phyloP scores from a whole-genome alignment of 371 early-diverging fungal genomes.

The Encephalitozoon cuniculi region DNA sequence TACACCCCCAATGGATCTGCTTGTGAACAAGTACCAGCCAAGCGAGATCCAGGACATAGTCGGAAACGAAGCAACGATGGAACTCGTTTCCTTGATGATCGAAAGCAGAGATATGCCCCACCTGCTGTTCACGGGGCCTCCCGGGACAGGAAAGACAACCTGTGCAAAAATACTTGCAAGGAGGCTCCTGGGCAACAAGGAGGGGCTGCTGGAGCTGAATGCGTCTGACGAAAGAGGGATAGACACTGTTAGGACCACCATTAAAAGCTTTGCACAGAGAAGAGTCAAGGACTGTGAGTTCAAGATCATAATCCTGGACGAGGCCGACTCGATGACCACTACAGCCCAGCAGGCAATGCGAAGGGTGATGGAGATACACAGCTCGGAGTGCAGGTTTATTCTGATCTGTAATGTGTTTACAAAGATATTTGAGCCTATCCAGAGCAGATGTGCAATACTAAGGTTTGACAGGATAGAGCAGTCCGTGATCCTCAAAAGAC shows the following conservation, averaged over 20 bases:
- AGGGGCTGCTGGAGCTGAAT: conserved; percentile 82
- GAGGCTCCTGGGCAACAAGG: conserved; percentile 76
- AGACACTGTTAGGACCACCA: conserved; percentile 85
- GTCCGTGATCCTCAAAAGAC: conserved; percentile 67
- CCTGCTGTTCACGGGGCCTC: conserved; percentile 82
- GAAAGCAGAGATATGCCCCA: conserved; percentile 86
- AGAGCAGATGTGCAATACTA: conserved; percentile 87
- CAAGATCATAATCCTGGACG: conserved; percentile 91
- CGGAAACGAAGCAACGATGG: conserved; percentile 81
- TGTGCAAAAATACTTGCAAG: conserved; percentile 77
- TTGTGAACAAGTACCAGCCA: conserved; percentile 90
- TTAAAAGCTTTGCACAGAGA: conserved; percentile 78
- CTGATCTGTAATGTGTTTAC: conserved; percentile 87
- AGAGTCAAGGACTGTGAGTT: conserved; percentile 60
- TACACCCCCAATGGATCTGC: conserved; percentile 30
- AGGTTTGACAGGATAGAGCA: conserved; percentile 71
- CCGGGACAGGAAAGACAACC: conserved; percentile 98
- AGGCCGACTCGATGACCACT: conserved; percentile 70
- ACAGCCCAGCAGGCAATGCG: conserved; percentile 75
- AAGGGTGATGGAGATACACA: conserved; percentile 88
- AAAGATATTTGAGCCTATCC: conserved; percentile 97
- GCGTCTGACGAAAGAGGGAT: conserved; percentile 97
- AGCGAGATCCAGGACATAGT: conserved; percentile 74
- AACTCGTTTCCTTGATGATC: conserved; percentile 73
- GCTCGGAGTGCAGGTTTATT: conserved; percentile 84